These are phyloP conservation scores for Monotropa hypopitys DNA, from an alignment of 179 eudicot species.

Conservation along the genomic window DNA sequence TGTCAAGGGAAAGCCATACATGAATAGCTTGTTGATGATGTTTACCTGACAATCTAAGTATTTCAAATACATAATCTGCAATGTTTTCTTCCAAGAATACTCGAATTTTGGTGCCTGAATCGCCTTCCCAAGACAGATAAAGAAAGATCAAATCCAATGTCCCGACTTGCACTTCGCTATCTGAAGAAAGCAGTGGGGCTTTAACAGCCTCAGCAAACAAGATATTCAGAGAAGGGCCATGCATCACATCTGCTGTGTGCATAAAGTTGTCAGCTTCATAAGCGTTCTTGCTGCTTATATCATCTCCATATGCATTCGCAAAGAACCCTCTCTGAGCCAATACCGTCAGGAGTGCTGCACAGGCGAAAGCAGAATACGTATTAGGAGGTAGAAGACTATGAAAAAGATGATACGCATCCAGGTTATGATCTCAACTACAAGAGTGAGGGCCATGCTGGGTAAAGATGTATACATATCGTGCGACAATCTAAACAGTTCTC, in stretches of 20 bases:
- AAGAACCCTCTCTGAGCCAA: slow-evolving; percentile 69
- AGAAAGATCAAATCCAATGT: slow-evolving; percentile 54
- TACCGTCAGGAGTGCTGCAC: slow-evolving; percentile 70
- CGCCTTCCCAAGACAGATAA: slow-evolving; percentile 46
- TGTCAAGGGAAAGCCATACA: not conserved
- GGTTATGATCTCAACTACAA: not conserved
- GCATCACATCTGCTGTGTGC: slow-evolving; percentile 31
- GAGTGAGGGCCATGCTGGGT: not conserved
- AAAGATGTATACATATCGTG: not conserved
- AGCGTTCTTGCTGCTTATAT: slow-evolving; percentile 23
- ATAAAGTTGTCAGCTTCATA: slow-evolving; percentile 50
- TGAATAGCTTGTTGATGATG: not conserved
- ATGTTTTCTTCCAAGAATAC: slow-evolving; percentile 68
- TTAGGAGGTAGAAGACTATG: not conserved
- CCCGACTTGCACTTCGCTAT: slow-evolving; percentile 62
- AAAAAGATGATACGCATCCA: not conserved
- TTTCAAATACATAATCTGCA: slow-evolving; percentile 72
- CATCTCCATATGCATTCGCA: slow-evolving; percentile 37
- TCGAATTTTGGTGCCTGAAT: slow-evolving; percentile 45
- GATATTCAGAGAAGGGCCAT: slow-evolving; percentile 31
- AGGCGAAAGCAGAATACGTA: slow-evolving; percentile 9
- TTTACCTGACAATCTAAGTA: slow-evolving; percentile 68
- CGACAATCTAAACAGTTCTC: not conserved
- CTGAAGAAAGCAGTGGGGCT: slow-evolving; percentile 85
- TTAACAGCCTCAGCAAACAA: slow-evolving; percentile 95